phyloP scores from a whole-genome alignment of 2,329 filamentous ascomycete species.

The Botrytis porri region DNA sequence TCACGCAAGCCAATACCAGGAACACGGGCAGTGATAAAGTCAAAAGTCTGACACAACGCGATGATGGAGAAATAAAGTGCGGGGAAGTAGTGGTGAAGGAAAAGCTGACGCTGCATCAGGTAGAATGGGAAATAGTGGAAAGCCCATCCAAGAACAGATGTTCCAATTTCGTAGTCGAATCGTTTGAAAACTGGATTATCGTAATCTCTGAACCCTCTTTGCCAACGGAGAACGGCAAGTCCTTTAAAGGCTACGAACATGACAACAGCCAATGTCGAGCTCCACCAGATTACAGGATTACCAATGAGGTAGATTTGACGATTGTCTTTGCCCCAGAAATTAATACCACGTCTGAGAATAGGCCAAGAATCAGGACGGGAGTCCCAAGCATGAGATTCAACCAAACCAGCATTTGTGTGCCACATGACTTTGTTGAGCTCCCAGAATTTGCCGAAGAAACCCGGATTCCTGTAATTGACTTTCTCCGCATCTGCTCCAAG shows the following conservation, averaged over 20 bases:
- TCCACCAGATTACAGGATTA: constrained; percentile 94
- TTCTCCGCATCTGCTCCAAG: constrained; percentile 76
- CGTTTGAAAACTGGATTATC: constrained; percentile 80
- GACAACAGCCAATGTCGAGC: constrained; percentile 72
- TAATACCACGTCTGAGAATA: constrained; percentile 87
- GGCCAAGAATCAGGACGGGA: constrained; percentile 94
- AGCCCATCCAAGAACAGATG: constrained; percentile 86
- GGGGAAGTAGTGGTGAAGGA: constrained; percentile 97
- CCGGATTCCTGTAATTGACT: constrained; percentile 92
- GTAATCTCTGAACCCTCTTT: constrained; percentile 89
- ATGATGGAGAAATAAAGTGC: constrained; percentile 94
- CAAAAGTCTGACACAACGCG: constrained; percentile 82
- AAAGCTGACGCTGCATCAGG: constrained; percentile 96
- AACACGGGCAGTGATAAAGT: constrained; percentile 77
- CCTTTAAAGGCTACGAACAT: constrained; percentile 83
- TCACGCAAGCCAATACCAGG: constrained; percentile 64
- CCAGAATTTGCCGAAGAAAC: constrained; percentile 97
- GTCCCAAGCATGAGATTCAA: constrained; percentile 97
- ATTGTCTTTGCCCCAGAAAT: constrained; percentile 96
- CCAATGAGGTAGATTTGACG: constrained; percentile 96
- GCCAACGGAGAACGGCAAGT: constrained; percentile 85
- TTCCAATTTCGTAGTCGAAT: constrained; percentile 95
- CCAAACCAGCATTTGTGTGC: constrained; percentile 93
- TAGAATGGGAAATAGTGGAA: constrained; percentile 99
- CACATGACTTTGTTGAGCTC: constrained; percentile 98